Conservation (phyloP, 169 alveolate genomes). For the Cryptosporidium sp. region DNA sequence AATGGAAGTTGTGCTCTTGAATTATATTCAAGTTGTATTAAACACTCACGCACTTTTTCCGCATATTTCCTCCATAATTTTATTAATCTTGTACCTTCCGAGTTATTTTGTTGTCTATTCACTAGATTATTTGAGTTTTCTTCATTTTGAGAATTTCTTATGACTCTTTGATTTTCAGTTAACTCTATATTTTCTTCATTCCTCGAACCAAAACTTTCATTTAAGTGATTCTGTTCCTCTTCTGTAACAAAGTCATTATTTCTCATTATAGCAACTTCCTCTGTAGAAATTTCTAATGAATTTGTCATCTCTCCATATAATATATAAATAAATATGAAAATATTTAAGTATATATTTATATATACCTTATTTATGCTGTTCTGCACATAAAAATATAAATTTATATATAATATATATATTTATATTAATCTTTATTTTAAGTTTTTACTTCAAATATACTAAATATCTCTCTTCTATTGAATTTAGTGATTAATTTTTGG, state of each 20-base stretch:
- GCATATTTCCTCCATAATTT: background rate
- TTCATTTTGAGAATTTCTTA: background rate
- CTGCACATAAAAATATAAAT: background rate
- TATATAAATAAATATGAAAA: background rate
- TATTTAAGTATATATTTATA: background rate
- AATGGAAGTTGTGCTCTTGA: slow-evolving; percentile 39
- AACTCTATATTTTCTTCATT: slow-evolving; percentile 16
- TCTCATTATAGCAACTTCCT: background rate
- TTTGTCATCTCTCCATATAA: background rate
- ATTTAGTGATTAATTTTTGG: background rate
- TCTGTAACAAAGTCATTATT: background rate
- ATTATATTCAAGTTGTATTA: slow-evolving; percentile 20
- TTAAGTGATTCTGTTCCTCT: background rate
- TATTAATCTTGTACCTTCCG: background rate
- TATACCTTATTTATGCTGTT: background rate
- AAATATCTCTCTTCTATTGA: background rate
- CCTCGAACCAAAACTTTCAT: background rate
- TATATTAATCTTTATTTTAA: too few species aligned
- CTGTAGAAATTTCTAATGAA: background rate
- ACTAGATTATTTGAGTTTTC: background rate
- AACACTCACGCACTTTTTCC: background rate
- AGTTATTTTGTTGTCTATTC: background rate
- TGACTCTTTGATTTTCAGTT: background rate
- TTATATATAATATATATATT: too few species aligned
- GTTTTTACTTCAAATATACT: background rate